Conservation (phyloP, 306 rosid species). For the Cercis canadensis region DNA sequence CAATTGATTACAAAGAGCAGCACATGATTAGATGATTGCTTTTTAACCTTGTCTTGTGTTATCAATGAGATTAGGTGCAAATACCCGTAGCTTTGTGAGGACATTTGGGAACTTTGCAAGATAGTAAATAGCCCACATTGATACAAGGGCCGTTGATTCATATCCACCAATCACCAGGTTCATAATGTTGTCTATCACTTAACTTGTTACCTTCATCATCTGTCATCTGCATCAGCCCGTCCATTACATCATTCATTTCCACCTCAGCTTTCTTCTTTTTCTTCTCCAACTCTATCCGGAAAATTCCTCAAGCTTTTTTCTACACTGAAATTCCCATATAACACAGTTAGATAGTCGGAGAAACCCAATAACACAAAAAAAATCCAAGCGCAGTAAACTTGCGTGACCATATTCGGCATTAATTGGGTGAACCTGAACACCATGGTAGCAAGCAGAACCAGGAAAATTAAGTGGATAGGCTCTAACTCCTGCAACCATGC, state of each 20-base stretch:
- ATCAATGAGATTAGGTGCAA: no score
- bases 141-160: slow-evolving; percentile 34
- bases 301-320: slow-evolving; percentile 49
- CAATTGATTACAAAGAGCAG: neutral
- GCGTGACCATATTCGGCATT: no score
- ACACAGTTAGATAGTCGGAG: neutral
- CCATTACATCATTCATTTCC: slow-evolving; percentile 47
- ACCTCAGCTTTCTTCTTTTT: slow-evolving; percentile 25
- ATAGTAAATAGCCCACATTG: slow-evolving; percentile 51
- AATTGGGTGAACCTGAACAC: slow-evolving; percentile 32
- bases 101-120: slow-evolving; percentile 51
- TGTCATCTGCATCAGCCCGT: slow-evolving; percentile 51
- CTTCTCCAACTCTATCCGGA: slow-evolving; percentile 48
- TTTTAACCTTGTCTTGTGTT: neutral
- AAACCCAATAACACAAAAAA: neutral
- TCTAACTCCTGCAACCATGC: slow-evolving; percentile 39
- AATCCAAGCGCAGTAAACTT: no score
- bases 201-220: slow-evolving; percentile 48
- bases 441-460: slow-evolving; percentile 40
- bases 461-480: slow-evolving; percentile 53
- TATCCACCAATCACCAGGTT: slow-evolving; percentile 47
- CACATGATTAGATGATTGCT: neutral
- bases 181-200: slow-evolving; percentile 54
- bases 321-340: slow-evolving; percentile 31
- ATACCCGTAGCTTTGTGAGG: slow-evolving; percentile 45